Evolutionary conservation across 495 filamentous ascomycete genomes (phyloP), one percentile per base, ranked within the genome.

Genomic region (Neurospora intermedia): DNA sequence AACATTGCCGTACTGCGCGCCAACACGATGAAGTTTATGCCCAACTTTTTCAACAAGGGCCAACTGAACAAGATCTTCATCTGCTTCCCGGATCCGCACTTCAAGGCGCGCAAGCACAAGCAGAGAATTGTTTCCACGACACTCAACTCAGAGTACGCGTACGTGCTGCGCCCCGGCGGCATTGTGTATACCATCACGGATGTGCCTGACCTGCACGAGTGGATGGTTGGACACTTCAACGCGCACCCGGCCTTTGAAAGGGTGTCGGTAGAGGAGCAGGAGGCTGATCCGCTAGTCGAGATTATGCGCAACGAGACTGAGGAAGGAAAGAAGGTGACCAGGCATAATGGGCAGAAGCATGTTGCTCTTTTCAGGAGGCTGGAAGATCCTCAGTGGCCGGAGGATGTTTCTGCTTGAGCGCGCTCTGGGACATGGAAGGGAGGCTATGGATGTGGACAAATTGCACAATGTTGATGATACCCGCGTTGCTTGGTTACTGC

Each of bases 11-110:
- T 93, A 73, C 82, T 98, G 54, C 91, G 96, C 73, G 91, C 92
- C 74, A 99, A 99, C 84, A 93, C 92, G 16, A 99, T 99, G 96
- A 98, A 98, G 76, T 98, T 98, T 84, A 84, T 98, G 18, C 95
- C 96, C 48, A 97, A 98, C 80, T 96, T 97, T 86, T 98, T 98
- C 84, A 82, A 80, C 70, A 91, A 88, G 77, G 80, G 77, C 54
- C 91, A 97, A 79, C 89, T 99, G 40, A 87, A 86, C 71, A 95
- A 94, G 80, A 91, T 97, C 80, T 99, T 98, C 81, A 92, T 99
- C 78, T 98, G 96, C 84, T 99, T 99, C 82, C 96, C 96, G 0
- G 96, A 99, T 78, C 96, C 96, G 74, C 96, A 99, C 81, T 99
- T 99, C 85, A 99, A 99, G 84, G 88, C 91, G 35, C 89, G 95